Percentiles rank a stretch among this genome's conserved stretches.
Conservation (phyloP, 176 grass and related monocot genomes). For the Juncus effusus region DNA sequence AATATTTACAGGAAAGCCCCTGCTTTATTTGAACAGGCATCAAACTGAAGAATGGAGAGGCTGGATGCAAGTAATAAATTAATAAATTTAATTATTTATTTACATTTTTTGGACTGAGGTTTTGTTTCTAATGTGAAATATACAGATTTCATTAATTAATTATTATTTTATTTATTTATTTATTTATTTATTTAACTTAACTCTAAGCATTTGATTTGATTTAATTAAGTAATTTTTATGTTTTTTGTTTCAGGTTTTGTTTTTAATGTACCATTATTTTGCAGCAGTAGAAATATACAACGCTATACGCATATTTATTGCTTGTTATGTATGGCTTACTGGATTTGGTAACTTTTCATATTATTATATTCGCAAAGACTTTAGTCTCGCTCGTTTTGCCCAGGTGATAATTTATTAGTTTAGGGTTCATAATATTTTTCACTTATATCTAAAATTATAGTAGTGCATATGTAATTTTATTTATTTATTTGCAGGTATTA, state of each 20-base stretch:
- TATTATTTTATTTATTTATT: background rate
- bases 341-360: constrained; percentile 45
- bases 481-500: too few species aligned
- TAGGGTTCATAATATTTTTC: background rate
- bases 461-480: too few species aligned
- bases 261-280: constrained; percentile 50
- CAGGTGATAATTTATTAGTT: constrained; percentile 23
- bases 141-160: constrained; percentile 20
- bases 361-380: constrained; percentile 40
- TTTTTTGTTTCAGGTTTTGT: constrained; percentile 33
- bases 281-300: constrained; percentile 41
- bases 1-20: constrained; percentile 60
- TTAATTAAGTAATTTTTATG: constrained; percentile 3
- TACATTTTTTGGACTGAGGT: background rate
- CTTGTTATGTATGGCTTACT: constrained; percentile 38
- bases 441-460: too few species aligned
- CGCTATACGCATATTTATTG: constrained; percentile 41
- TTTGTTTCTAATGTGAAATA: constrained; percentile 18
- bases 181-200: background rate
- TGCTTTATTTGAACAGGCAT: constrained; percentile 72
- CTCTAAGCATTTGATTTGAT: constrained; percentile 8
- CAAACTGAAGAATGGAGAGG: constrained; percentile 91
- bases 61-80: constrained; percentile 68
- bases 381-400: constrained; percentile 39
- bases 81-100: background rate